phyloP scores from a whole-genome alignment of 108 stramenopile genomes.

The Craspedostauros australis region DNA sequence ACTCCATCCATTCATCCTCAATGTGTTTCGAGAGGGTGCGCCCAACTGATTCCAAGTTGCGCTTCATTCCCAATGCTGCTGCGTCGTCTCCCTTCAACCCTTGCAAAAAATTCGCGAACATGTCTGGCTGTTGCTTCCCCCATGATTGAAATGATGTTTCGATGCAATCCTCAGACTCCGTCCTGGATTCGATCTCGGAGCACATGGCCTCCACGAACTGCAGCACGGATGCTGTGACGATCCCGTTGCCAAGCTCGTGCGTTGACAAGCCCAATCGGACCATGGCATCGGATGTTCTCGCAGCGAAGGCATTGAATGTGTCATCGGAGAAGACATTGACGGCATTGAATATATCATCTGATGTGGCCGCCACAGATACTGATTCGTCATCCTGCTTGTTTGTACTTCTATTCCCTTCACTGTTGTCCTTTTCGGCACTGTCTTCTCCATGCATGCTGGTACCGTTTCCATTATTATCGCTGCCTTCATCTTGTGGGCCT shows the following conservation, averaged over 20 bases:
- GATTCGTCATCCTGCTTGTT: no score
- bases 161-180: conserved; percentile 19
- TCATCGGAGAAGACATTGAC: neutral
- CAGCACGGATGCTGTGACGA: conserved; percentile 19
- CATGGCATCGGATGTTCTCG: neutral
- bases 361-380: neutral
- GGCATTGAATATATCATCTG: neutral
- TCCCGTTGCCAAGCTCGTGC: neutral
- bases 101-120: conserved; percentile 23
- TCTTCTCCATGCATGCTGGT: no score
- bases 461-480: no score
- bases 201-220: conserved; percentile 42
- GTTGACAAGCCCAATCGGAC: neutral
- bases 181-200: conserved; percentile 45
- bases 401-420: no score
- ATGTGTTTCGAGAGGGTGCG: conserved; percentile 16
- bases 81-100: conserved; percentile 12
- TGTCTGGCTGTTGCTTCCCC: conserved; percentile 19
- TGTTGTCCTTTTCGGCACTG: no score
- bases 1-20: conserved; percentile 31
- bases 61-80: neutral
- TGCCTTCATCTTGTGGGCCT: no score
- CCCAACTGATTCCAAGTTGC: conserved; percentile 11
- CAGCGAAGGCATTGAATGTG: no score
- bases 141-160: conserved; percentile 12